Conservation (phyloP, 1,139 yeast species). For the Zygotorulaspora mrakii region DNA sequence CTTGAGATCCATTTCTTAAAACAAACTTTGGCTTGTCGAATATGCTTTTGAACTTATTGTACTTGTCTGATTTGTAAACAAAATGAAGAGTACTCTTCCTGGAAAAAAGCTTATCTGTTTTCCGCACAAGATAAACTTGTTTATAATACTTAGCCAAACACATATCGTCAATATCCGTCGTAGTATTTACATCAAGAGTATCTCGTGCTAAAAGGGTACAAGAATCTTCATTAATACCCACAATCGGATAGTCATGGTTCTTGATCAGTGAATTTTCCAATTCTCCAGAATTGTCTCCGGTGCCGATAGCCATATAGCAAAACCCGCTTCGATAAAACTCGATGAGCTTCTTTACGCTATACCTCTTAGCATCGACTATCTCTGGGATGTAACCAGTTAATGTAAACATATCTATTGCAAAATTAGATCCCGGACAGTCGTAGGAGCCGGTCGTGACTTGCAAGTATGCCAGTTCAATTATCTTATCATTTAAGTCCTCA, state of each 20-base stretch:
- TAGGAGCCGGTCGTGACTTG: conserved; percentile 60
- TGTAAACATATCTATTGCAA: conserved; percentile 66
- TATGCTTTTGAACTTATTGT: conserved; percentile 23
- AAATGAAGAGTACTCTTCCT: conserved; percentile 39
- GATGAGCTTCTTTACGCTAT: conserved; percentile 38
- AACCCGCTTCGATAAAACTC: conserved; percentile 36
- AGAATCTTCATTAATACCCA: conserved; percentile 36
- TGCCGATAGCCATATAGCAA: conserved; percentile 62
- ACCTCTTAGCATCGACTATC: conserved; percentile 38
- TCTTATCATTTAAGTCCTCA: conserved; percentile 42
- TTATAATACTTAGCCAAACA: conserved; percentile 47
- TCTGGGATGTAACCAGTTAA: conserved; percentile 77
- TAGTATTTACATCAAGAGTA: conserved; percentile 45
- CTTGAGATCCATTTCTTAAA: conserved; percentile 39
- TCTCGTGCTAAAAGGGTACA: conserved; percentile 45
- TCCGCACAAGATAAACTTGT: conserved; percentile 68
- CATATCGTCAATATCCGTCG: conserved; percentile 36
- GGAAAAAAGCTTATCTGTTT: conserved; percentile 41
- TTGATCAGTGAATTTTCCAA: conserved; percentile 40
- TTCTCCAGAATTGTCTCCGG: conserved; percentile 45
- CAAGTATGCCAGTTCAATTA: conserved; percentile 74
- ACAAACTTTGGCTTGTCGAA: conserved; percentile 49
- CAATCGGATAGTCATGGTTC: conserved; percentile 67
- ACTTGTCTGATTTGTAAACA: conserved; percentile 32
- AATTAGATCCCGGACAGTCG: conserved; percentile 69